Conservation (phyloP, 306 rosid species). For the Castanea crenata region DNA sequence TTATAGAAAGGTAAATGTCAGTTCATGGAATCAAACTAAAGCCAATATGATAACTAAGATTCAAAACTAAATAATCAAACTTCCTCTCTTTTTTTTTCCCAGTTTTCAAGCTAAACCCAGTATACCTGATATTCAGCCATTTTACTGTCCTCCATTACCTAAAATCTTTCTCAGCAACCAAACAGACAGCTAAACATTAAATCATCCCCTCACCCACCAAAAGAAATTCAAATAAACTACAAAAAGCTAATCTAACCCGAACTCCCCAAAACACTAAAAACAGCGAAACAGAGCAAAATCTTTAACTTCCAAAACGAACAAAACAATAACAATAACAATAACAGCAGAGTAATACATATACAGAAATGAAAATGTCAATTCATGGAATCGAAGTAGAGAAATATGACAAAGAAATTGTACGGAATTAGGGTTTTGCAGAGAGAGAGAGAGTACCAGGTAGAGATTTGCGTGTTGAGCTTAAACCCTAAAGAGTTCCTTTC, state of each 20-base stretch:
- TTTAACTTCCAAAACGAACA: background rate
- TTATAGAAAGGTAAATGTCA: too few species aligned
- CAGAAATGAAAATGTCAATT: background rate
- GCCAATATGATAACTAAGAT: background rate
- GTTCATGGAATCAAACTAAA: too few species aligned
- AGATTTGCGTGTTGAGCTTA: background rate
- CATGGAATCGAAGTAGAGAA: background rate
- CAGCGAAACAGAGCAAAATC: background rate
- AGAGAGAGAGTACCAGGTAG: background rate
- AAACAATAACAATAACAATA: background rate
- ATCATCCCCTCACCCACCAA: background rate
- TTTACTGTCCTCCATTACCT: background rate
- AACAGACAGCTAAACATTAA: background rate
- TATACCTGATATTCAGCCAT: background rate
- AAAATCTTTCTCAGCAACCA: background rate
- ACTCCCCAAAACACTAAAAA: background rate
- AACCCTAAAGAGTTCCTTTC: conserved; percentile 20
- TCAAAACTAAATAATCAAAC: background rate
- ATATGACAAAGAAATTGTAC: background rate
- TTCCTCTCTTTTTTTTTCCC: background rate
- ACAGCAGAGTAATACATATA: background rate
- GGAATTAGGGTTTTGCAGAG: background rate
- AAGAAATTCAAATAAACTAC: background rate
- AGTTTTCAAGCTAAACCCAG: background rate
- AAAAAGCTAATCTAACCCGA: background rate